These are phyloP conservation scores for Dioscorea alata DNA, from an alignment of 106 monocot genomes.

Conservation along the genomic window DNA sequence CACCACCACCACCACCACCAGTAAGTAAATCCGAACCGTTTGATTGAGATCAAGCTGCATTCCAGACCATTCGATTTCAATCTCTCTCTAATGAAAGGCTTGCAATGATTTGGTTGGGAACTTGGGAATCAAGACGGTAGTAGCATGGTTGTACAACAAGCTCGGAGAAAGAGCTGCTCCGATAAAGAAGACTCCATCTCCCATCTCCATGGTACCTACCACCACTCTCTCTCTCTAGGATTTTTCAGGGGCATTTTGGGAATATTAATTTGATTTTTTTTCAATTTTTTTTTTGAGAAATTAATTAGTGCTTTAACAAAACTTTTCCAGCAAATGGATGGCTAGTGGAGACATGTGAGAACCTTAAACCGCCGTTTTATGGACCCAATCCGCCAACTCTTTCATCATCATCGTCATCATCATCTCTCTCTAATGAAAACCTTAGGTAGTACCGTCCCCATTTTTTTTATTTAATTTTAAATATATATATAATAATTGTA, in stretches of 20 bases:
- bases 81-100: no score
- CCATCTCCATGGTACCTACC: slow-evolving; percentile 10
- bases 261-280: no score
- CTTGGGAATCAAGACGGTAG: neutral
- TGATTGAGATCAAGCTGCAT: no score
- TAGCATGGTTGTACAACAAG: slow-evolving; percentile 5
- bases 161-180: slow-evolving; percentile 65
- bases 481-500: neutral
- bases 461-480: neutral
- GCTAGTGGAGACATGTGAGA: slow-evolving; percentile 27
- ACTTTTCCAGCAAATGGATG: slow-evolving; percentile 25
- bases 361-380: slow-evolving; percentile 14
- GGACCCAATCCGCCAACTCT: neutral
- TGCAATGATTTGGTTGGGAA: no score
- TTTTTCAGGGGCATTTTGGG: no score
- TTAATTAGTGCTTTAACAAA: neutral
- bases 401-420: neutral
- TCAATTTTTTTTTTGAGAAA: no score
- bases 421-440: slow-evolving; percentile 1
- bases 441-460: slow-evolving; percentile 17
- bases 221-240: neutral
- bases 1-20: slow-evolving; percentile 10
- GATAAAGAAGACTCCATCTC: slow-evolving; percentile 21
- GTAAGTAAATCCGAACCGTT: slow-evolving; percentile 8
- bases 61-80: no score